Evolutionary conservation across 2,329 filamentous ascomycete species (phyloP), one percentile per base, ranked within the genome.

Genomic region (Sphaerostilbella broomeana): DNA sequence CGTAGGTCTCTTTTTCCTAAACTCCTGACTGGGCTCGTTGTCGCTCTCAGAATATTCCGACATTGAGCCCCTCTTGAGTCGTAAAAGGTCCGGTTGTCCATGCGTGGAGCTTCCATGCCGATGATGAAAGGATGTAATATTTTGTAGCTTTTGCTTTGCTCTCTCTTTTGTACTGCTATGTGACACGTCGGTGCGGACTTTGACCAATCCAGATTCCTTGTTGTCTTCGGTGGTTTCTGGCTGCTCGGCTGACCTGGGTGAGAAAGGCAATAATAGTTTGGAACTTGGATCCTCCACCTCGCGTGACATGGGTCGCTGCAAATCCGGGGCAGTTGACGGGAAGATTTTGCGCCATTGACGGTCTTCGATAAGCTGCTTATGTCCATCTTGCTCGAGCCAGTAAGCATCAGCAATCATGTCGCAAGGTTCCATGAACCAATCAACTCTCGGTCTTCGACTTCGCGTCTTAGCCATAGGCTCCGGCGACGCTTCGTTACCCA

Each of bases 391-490:
- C 57, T 95, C 87, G 16, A 94, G 65, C 92, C 92, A 98, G 54
- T 89, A 86, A 1, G 84, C 73, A 64, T 98, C 92, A 4, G 89
- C 89, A 32, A 97, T 68, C 59, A 95, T 73, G 57, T 97, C 89
- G 40, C 85, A 81, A 1, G 90, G 86, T 30, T 84, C 77, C 13
- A 89, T 77, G 26, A 77, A 73, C 92, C 92, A 97, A 54, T 94
- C 88, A 17, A 88, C 79, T 43, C 86, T 77, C 1, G 84, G 81
- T 34, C 87, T 77, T 40, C 80, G 79, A 4, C 77, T 67, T 45
- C 87, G 87, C 10, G 58, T 59, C 30, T 60, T 67, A n/a, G 58
- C 61, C 30, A 61, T 65, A 43, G 61, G 56, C 21, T 72, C 63
- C 4, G 67, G 64, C n/a, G 68, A 63, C 13, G 50, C 52, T 19